Base-by-base conservation (phyloP, 2,329 filamentous ascomycete species). In the Paracoccidioides lutzii region DNA sequence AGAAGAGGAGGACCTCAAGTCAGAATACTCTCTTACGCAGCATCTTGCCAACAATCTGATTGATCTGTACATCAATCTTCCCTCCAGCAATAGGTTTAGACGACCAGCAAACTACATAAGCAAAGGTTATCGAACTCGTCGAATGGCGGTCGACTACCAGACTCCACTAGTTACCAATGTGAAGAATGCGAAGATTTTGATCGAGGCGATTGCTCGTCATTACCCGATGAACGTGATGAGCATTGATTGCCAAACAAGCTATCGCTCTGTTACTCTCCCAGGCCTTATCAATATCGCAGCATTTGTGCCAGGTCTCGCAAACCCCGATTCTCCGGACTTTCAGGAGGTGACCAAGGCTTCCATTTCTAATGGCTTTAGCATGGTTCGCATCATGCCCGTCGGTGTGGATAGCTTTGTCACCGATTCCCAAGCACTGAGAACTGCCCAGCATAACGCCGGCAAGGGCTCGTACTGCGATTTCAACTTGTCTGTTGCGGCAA, bases 111-210 rank as follows among this genome's bases (percentile, higher is more conserved):
- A 90, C 77, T 98, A 97, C 75, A 94, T 98, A 85, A 94, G 88
- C 73, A 93, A 93, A 76, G 93, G 93, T 58, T 98, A 98, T 75
- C 86, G 88, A 67, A 97, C 93, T 55, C 84, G 93, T 70, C 85
- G 93, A 71, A 96, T 98, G 90, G 93, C 93, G 40, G 93, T 98
- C 44, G 93, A 96, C 73, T 88, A 96, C 75, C 91, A 97, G 75
- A 95, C 93, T 55, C 93, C 93, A 57, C 77, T 98, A 58, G 91
- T 98, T 15, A 98, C 93, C 55, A 98, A 98, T 66, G 93, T 98
- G 71, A 98, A 98, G 81, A 97, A 96, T 68, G 93, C 93, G 58
- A 98, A 97, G 79, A 88, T 98, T 58, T 75, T 98, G 53, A 85
- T 98, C 54, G 93, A 98, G 75, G 93, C 91, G 28, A 88, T 98